A percentile compares a stretch with the other conserved stretches of the same genome.
phyloP scores from a whole-genome alignment of 768 basidiomycete genomes.

The Rhizopogon rudus region DNA sequence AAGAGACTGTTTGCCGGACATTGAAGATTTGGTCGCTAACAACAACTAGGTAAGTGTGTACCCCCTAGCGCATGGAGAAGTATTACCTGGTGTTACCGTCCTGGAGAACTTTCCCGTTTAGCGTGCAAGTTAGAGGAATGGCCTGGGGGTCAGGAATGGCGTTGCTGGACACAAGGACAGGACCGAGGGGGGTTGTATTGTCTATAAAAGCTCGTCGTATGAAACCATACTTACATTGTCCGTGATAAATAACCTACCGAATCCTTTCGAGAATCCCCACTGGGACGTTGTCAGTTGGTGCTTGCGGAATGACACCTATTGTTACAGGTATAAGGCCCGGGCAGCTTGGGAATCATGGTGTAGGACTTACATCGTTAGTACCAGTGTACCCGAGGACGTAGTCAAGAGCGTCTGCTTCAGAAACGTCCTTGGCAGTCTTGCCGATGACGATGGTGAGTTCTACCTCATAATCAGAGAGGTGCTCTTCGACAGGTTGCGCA shows the following conservation, averaged over 20 bases:
- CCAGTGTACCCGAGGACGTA: conserved; percentile 83
- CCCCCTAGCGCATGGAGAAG: neutral
- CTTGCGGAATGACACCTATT: conserved; percentile 74
- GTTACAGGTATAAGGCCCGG: neutral
- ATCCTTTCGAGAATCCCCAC: conserved; percentile 86
- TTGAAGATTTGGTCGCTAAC: conserved; percentile 79
- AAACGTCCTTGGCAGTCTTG: conserved; percentile 73
- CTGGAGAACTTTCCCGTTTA: conserved; percentile 70
- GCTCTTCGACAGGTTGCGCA: conserved; percentile 64
- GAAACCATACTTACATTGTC: neutral
- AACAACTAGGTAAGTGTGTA: neutral
- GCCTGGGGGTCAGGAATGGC: conserved; percentile 63
- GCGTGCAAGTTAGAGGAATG: conserved; percentile 52
- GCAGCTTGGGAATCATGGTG: neutral
- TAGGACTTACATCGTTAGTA: conserved; percentile 61
- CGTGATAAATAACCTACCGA: conserved; percentile 42
- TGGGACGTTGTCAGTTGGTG: conserved; percentile 79
- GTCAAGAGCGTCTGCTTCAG: conserved; percentile 75
- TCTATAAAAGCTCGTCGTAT: conserved; percentile 12
- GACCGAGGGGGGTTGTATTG: conserved; percentile 63
- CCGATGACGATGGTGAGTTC: conserved; percentile 82
- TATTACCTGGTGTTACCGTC: conserved; percentile 70
- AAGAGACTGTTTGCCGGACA: conserved; percentile 70
- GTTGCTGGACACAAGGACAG: conserved; percentile 67
- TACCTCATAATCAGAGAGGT: conserved; percentile 79